Evolutionary conservation across 2,329 filamentous ascomycete genomes (phyloP).

Genomic region (Plenodomus tracheiphilus): DNA sequence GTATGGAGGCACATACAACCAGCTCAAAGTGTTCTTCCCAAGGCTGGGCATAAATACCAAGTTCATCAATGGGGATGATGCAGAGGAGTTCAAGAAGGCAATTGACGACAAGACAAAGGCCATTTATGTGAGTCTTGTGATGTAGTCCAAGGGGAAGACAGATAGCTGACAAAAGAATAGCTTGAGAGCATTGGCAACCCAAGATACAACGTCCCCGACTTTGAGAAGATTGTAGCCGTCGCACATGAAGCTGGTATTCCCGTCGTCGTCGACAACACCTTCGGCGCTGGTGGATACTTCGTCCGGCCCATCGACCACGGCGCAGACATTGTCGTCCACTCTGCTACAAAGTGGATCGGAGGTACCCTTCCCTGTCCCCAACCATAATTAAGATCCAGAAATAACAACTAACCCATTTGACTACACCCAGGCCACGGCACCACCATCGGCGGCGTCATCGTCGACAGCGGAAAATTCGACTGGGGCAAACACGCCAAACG

Average conservation of each 20-base stretch:
- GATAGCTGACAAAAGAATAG: conserved; percentile 6
- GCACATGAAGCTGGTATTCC: conserved; percentile 69
- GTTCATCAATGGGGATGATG: conserved; percentile 80
- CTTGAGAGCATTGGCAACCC: conserved; percentile 90
- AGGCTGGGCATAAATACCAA: conserved; percentile 87
- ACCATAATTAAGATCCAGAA: no score
- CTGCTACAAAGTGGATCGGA: conserved; percentile 95
- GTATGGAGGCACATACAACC: conserved; percentile 93
- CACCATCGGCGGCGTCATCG: conserved; percentile 81
- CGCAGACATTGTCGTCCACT: conserved; percentile 92
- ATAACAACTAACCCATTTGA: neutral
- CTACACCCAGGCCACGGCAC: conserved; percentile 67
- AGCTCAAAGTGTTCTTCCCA: conserved; percentile 88
- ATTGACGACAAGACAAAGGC: conserved; percentile 96
- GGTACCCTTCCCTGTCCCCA: conserved; percentile 49
- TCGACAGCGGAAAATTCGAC: conserved; percentile 91
- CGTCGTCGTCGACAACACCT: conserved; percentile 80
- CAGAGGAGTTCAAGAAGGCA: conserved; percentile 75
- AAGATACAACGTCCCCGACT: conserved; percentile 88
- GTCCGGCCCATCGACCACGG: conserved; percentile 84
- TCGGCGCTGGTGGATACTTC: conserved; percentile 90
- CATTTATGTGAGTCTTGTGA: conserved; percentile 64
- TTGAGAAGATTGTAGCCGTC: conserved; percentile 81
- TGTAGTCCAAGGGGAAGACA: neutral
- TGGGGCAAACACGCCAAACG: conserved; percentile 83